Evolutionary conservation across 495 filamentous ascomycete genomes (phyloP), one percentile per base, ranked within the genome.

Genomic region (Penicillium dipodomyicola): DNA sequence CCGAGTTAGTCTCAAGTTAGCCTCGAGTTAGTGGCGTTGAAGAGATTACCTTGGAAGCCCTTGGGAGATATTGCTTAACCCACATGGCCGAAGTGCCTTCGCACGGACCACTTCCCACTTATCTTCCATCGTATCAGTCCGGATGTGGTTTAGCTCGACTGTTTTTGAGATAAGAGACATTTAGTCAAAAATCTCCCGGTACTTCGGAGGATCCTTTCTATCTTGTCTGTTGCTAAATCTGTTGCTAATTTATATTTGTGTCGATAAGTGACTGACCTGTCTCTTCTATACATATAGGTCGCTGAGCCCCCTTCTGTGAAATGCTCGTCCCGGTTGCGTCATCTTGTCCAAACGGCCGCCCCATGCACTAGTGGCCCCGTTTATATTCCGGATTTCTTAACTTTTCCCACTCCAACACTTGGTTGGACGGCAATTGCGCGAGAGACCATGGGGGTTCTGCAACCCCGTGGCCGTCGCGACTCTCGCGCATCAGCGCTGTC

Each of bases 361-460:
- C 54, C 52, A 64, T 61, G 46, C 61, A 54, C 61, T 66, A 67
- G 61, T 61, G 50, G 52, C 43, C 29, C 46, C 65, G 53, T 23
- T 49, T 59, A 57, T 57, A 59, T 53, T 56, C 59, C 62, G 55
- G 52, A 52, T 23, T 4, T 39, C 23, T 27, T 29, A 1, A 40
- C 15, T 56, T 57, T 48, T 25, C 22, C 35, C n/a, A 39, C 29
- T 3, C 15, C 8, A 17, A 43, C 51, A 12, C 46, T 17, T 51
- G 47, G 45, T 46, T 45, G 41, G 20, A 25, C 42, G 17, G 48
- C 27, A 42, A 27, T 63, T 61, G 57, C 55, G 59, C 57, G 41
- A 32, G n/a, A 32, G n/a, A 62, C 47, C 12, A 77, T 77, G 74
- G 71, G 67, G 27, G 70, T 75, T 23, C 55, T 77, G 52, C 64